Base-by-base conservation (phyloP, 768 basidiomycete genomes). In the Russula olivacea region DNA sequence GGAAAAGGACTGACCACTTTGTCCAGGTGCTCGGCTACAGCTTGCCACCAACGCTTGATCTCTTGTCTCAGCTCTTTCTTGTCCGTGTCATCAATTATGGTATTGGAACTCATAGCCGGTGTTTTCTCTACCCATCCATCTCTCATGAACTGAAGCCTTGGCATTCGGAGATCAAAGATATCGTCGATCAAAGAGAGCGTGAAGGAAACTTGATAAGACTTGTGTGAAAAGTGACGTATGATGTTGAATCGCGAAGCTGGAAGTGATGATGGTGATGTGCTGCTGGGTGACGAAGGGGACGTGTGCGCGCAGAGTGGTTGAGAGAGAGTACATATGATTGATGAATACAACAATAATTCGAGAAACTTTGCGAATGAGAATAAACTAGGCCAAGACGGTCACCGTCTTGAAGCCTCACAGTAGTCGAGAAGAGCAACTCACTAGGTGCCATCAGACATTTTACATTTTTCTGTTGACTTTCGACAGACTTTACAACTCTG, bases 1-100 rank as follows among this genome's bases (percentile, higher is more conserved):
- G 58, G 5, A 55, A 8, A 50, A 32, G 17, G 23, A 28, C 83
- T 30, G 61, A 86, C 86, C 64, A 89, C 73, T 64, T 78, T 76
- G 66, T 86, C 83, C 64, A 90, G 74, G 69, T 84, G 79, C 58
- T 83, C 82, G 0, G 81, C 76, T 8, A 89, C 72, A 19, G 80
- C 79, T 67, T 84, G 81, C 87, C 87, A 89, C 84, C 86, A 89
- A 36, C 65, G 68, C 69, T 76, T 79, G 63, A 89, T 88, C 70
- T 89, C 84, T 59, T 76, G 72, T 61, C 84, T 72, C n/a, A 89
- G 71, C 3, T 72, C 66, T 43, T 76, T 76, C 71, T 79, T 84
- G 63, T 81, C 81, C 23, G 76, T 75, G 36, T 72, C 72, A 14
- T 54, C 65, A 10, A 57, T 64, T 34, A 63, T 52, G 8, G 34